These are phyloP conservation scores for Spathaspora gorwiae DNA, from an alignment of 805 yeast genomes.

Conservation along the genomic window DNA sequence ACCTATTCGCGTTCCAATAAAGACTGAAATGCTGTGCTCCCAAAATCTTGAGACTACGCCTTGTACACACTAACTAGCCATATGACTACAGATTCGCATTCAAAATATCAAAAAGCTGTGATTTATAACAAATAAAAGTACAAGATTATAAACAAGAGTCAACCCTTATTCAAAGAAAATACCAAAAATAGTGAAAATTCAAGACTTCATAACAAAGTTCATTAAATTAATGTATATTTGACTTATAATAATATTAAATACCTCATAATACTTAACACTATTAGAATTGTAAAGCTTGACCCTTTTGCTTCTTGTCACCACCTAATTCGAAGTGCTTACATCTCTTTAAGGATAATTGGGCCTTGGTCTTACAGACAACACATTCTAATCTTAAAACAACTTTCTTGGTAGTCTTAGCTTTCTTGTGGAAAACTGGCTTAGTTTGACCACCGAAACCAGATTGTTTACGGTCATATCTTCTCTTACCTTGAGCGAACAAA, in stretches of 20 bases:
- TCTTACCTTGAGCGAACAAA: slow-evolving; percentile 99
- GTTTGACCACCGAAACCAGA: slow-evolving; percentile 99
- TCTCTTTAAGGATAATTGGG: slow-evolving; percentile 97
- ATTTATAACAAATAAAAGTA: background rate
- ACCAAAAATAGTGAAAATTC: too few species aligned
- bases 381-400: slow-evolving; percentile 99
- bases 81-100: too few species aligned
- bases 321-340: slow-evolving; percentile 99
- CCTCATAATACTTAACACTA: slow-evolving; percentile 5
- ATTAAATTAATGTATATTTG: slow-evolving; percentile 5
- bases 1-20: too few species aligned
- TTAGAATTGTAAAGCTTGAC: slow-evolving; percentile 99
- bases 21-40: too few species aligned
- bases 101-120: background rate
- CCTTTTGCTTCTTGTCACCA: slow-evolving; percentile 99
- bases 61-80: too few species aligned
- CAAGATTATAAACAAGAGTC: background rate
- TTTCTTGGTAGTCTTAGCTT: slow-evolving; percentile 99
- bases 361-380: slow-evolving; percentile 97
- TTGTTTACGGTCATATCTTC: slow-evolving; percentile 99
- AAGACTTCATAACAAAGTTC: background rate
- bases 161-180: background rate
- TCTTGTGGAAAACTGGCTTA: slow-evolving; percentile 99
- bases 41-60: too few species aligned
- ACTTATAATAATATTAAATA: background rate